Evolutionary conservation across 225 moss, liverwort and hornwort genomes (phyloP).

Genomic region (Climacium dendroides): DNA sequence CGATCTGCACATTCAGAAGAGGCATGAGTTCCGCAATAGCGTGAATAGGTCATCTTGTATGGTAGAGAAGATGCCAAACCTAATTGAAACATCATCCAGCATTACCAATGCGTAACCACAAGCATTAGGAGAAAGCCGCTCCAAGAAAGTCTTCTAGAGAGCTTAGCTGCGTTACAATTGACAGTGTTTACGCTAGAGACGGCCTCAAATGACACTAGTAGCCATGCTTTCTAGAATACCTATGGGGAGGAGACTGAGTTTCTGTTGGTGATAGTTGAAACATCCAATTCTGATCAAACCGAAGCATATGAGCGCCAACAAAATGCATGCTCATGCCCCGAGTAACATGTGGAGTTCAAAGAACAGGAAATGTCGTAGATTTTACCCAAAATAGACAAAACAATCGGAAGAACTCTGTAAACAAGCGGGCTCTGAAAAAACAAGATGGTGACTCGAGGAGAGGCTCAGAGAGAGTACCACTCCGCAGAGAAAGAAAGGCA

Average conservation of each 20-base stretch:
- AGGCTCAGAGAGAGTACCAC: slow-evolving; percentile 24
- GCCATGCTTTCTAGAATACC: not conserved
- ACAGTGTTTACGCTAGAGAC: not conserved
- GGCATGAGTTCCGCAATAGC: not conserved
- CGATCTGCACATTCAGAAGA: slow-evolving; percentile 30
- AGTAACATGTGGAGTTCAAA: not conserved
- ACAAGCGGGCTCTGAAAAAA: not conserved
- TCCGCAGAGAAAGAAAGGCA: slow-evolving; percentile 71
- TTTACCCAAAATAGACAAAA: not conserved
- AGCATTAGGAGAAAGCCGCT: not conserved
- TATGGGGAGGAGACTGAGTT: not conserved
- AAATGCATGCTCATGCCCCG: not conserved
- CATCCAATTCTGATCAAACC: not conserved
- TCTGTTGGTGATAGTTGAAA: not conserved
- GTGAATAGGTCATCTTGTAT: not conserved
- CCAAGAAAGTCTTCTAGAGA: not conserved
- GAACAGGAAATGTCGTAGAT: not conserved
- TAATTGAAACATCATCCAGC: not conserved
- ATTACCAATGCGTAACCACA: not conserved
- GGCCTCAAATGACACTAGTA: not conserved
- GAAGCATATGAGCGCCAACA: not conserved
- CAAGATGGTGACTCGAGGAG: not conserved
- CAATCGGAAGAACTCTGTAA: not conserved
- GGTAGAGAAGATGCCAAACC: not conserved
- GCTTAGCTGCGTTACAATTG: not conserved